Percentiles rank a stretch among this genome's conserved stretches.
Conservation (phyloP, 768 basidiomycete species). For the Amanita fuliginea region DNA sequence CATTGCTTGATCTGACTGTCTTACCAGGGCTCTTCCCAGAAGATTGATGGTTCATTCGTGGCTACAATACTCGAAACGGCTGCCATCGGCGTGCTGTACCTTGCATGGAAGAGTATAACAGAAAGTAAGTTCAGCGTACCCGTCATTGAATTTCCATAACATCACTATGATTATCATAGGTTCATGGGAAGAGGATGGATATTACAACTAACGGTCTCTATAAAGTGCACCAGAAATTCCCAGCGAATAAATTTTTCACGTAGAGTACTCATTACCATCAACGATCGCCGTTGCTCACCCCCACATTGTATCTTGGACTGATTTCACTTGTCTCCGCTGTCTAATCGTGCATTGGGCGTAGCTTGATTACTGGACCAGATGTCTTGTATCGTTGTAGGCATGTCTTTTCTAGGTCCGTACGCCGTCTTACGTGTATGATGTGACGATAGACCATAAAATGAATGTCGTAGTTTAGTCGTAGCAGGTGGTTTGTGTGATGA, state of each 20-base stretch:
- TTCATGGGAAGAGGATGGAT: slow-evolving; percentile 3
- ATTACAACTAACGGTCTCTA: not conserved
- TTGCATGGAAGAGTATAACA: slow-evolving; percentile 84
- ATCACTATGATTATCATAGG: not conserved
- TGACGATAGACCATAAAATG: not conserved
- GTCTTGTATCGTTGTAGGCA: not conserved
- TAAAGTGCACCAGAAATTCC: not conserved
- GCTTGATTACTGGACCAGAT: too few species aligned
- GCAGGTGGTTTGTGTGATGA: too few species aligned
- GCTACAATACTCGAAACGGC: slow-evolving; percentile 78
- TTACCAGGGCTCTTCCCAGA: slow-evolving; percentile 43
- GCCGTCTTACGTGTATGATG: not conserved
- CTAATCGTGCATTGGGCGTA: not conserved
- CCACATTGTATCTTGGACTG: not conserved
- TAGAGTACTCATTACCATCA: too few species aligned
- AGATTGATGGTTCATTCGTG: slow-evolving; percentile 81
- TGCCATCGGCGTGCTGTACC: slow-evolving; percentile 53
- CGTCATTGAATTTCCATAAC: not conserved
- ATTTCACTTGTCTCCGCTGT: not conserved
- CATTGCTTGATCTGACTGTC: too few species aligned
- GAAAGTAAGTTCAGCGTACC: slow-evolving; percentile 46
- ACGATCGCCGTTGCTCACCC: too few species aligned
- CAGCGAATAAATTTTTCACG: too few species aligned
- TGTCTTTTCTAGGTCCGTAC: not conserved
- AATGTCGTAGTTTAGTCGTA: too few species aligned